Evolutionary conservation across 768 basidiomycete genomes (phyloP), one percentile per base, ranked within the genome.

Genomic region (Strobilomyces confusus): DNA sequence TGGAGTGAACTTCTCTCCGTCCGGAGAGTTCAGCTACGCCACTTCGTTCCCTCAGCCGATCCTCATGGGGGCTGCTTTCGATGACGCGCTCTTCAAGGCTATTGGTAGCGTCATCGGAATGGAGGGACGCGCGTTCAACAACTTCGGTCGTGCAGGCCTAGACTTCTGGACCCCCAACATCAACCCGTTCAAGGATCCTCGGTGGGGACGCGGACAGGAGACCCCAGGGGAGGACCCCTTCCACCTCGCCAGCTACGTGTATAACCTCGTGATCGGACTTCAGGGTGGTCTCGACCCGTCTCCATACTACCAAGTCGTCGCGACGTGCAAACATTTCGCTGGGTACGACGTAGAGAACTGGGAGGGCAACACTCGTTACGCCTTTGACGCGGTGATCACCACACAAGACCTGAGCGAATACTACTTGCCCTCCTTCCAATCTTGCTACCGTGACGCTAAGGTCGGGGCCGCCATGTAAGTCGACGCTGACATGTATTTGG

Each of bases 201-300:
- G 81, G 13, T 83, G 82, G 81, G 81, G 81, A 7, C 72, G 81
- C 42, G 81, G 81, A 0, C 81, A 82, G 58, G 82, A 83, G 65
- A 83, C 81, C 0, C 81, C 80, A 7, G 81, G 81, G 49, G 81
- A 84, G 65, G 82, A 84, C 45, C 76, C 81, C 0, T 80, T 74
- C 67, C 79, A 77, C 54, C 69, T 77, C 29, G 63, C 77, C 0
- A 75, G 75, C 68, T 84, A 83, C 54, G 80, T 81, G 20, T 75
- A 75, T 61, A 76, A 76, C 57, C 72, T 82, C 43, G 73, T 84
- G 22, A 65, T 76, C 3, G 81, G 81, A 0, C 69, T 83, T 3
- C 81, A 84, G 63, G 81, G 81, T 14, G 82, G 81, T 4, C 71
- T 82, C 33, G 77, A 81, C 57, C 80, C 81, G 4, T 61, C 70